A percentile compares a stretch with the other conserved stretches of the same genome.
Conservation (phyloP, 768 basidiomycete species). For the Amanita pseudoporphyria region DNA sequence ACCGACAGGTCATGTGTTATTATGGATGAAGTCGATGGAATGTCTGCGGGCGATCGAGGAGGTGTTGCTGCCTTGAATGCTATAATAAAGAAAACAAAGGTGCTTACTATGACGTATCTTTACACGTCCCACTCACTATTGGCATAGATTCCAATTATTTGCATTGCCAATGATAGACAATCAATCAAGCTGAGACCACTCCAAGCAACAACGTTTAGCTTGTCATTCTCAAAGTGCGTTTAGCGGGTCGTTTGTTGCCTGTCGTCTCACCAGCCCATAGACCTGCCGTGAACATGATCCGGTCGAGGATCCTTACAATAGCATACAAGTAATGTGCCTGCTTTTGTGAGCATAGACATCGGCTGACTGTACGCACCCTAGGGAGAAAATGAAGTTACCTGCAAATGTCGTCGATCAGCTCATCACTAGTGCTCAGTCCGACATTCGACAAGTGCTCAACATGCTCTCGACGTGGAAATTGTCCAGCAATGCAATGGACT, state of each 20-base stretch:
- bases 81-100: slow-evolving; percentile 89
- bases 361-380: slow-evolving; percentile 18
- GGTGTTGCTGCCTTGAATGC: slow-evolving; percentile 91
- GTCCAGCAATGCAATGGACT: slow-evolving; percentile 72
- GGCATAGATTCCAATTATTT: slow-evolving; percentile 85
- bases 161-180: slow-evolving; percentile 87
- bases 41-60: slow-evolving; percentile 96
- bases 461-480: slow-evolving; percentile 98
- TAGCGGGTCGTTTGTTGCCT: neutral
- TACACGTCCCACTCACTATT: neutral
- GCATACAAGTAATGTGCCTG: slow-evolving; percentile 62
- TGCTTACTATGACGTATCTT: slow-evolving; percentile 15
- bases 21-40: slow-evolving; percentile 99
- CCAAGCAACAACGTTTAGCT: slow-evolving; percentile 53
- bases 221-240: slow-evolving; percentile 70
- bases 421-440: slow-evolving; percentile 80
- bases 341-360: neutral
- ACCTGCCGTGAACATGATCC: slow-evolving; percentile 65
- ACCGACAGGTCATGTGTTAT: slow-evolving; percentile 82
- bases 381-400: slow-evolving; percentile 91
- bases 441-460: slow-evolving; percentile 95
- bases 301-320: slow-evolving; percentile 84
- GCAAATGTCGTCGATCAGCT: slow-evolving; percentile 90
- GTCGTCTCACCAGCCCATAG: slow-evolving; percentile 29
- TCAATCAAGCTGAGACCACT: slow-evolving; percentile 92